Base-by-base conservation (phyloP, 371 early-diverging fungal genomes). In the Circinella minor region DNA sequence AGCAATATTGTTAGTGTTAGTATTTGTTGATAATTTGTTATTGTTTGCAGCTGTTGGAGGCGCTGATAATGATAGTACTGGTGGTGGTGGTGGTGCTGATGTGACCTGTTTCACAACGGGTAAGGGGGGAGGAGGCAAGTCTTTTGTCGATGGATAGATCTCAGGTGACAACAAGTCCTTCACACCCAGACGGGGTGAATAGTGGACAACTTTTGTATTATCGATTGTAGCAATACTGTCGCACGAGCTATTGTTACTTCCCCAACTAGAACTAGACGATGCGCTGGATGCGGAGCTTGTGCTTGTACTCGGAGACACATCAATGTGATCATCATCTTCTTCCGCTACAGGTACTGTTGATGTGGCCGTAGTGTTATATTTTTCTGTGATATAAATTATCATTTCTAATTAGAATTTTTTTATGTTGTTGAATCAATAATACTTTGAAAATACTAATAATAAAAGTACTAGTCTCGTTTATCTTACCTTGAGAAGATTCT, bases 271-370 rank as follows among this genome's bases (percentile, higher is more conserved):
- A 20, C 68, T 65, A 13, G 74, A 73, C 17, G 75, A 71, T n/a
- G 71, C 39, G n/a, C 70, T 70, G 0, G 74, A 70, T 39, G 74
- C 61, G 55, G 74, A 75, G 55, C 66, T 73, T 13, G 73, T 73
- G 48, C 73, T 73, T 27, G 69, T 75, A 63, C 71, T 71, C 38
- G 75, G 75, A 18, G 69, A 75, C 36, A 75, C 75, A 46, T 71
- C 61, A 55, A 74, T 66, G 27, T 73, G 65, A 36, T 70, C 51
- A 46, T 61, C 48, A 34, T 39, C 70, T 65, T n/a, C 60, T 47
- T 37, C 43, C 15, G 37, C 37, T 59, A 4, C 51, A 9, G 43
- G 6, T 43, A 3, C 11, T 43, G 43, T 43, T 43, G 43, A 9
- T 43, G 39, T 36, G 36, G 68, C 48, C 18, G 68, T 49, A 46